Evolutionary conservation across 1,139 yeast species (phyloP), one percentile per base, ranked within the genome.

Genomic region (Meyerozyma guilliermondii): DNA sequence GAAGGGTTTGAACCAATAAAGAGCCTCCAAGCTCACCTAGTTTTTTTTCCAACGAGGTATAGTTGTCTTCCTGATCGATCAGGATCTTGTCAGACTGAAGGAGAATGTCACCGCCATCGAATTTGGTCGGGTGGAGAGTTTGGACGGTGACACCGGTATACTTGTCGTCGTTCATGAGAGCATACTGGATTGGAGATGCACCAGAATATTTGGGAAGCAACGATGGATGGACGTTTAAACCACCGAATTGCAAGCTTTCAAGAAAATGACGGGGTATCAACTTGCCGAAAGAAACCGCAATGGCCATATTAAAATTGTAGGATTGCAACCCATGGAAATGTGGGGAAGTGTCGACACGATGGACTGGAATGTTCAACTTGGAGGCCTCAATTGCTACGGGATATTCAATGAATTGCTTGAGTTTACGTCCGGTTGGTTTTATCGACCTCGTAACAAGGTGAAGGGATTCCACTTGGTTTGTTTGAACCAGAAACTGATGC

Each of bases 161-260:
- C 1, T 50, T 36, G 50, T 85, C 92, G 41, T 72, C 72, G 49
- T 85, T 79, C 54, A 89, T 62, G 20, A 94, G 61, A 0, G 96
- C 83, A 48, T 80, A 75, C 50, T 92, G 98, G 6, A 94, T 65
- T 0, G 99, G 99, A 2, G 97, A 84, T 0, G 98, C 81, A 0
- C 99, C 99, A 1, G 91, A 76, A 55, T 87, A 81, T 41, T 65
- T 67, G 0, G 98, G 98, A 10, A 92, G 70, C 14, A 91, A 61
- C 0, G 97, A 88, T 0, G 99, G 99, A 58, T 92, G 99, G 0
- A 92, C 91, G 56, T 92, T 92, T 20, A 92, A 56, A 0, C 97
- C 95, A 0, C 92, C 91, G 55, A 63, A 79, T 8, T 63, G 60
- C 35, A 83, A 64, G 0, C 57, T 38, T 0, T 56, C 42, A 3